These are phyloP conservation scores for Mortierella sp. DNA, from an alignment of 371 early-diverging fungal genomes.

Conservation along the genomic window DNA sequence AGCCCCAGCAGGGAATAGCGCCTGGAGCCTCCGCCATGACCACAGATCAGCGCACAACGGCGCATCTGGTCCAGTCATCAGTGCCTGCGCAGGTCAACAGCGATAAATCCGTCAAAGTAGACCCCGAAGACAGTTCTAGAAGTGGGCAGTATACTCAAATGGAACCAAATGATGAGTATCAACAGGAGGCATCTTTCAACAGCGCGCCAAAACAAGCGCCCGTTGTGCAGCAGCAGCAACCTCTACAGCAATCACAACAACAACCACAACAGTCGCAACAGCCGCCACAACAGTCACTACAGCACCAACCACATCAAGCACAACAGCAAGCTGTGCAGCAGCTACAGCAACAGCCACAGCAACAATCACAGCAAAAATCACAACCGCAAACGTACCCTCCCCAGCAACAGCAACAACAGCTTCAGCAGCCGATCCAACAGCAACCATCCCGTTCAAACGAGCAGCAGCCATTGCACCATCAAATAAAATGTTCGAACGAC, in stretches of 20 bases:
- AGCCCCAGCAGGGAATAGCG: not conserved
- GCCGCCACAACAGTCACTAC: not conserved
- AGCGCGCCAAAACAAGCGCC: not conserved
- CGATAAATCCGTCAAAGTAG: constrained; percentile 7
- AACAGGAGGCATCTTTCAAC: constrained; percentile 5
- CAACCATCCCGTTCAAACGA: constrained; percentile 7
- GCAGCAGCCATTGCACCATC: constrained; percentile 7
- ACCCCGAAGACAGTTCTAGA: not conserved
- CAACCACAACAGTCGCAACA: constrained; percentile 5
- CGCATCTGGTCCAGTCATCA: not conserved
- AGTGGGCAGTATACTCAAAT: constrained; percentile 7
- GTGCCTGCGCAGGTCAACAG: not conserved
- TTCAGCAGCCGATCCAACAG: not conserved
- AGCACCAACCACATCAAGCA: not conserved
- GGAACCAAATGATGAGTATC: constrained; percentile 5
- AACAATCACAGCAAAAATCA: constrained; percentile 1
- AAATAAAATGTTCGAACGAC: not conserved
- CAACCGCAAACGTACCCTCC: constrained; percentile 8
- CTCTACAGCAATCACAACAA: not conserved
- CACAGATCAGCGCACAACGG: not conserved
- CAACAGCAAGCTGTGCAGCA: constrained; percentile 13
- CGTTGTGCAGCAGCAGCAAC: not conserved
- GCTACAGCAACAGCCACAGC: not conserved
- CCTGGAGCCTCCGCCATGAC: not conserved
- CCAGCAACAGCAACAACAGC: constrained; percentile 4